phyloP scores from a whole-genome alignment of 2,329 filamentous ascomycete genomes.

The Lasiodiplodia theobromae region DNA sequence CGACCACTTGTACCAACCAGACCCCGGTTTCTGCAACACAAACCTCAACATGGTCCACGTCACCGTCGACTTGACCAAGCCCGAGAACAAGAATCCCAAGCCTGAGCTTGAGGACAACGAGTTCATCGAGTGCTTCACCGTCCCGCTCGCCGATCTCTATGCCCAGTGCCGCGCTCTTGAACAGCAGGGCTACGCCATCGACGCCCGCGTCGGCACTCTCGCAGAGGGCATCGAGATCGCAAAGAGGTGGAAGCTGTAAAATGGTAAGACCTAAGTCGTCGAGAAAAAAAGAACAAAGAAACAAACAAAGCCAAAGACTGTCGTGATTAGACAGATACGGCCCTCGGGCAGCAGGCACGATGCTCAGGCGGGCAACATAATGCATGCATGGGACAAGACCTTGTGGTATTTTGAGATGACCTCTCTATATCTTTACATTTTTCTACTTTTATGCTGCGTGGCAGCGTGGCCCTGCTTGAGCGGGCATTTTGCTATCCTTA shows the following conservation, averaged over 20 bases:
- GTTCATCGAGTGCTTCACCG: slow-evolving; percentile 80
- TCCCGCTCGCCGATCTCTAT: slow-evolving; percentile 70
- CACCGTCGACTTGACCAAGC: slow-evolving; percentile 70
- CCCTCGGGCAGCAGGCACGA: neutral
- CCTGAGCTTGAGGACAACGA: slow-evolving; percentile 79
- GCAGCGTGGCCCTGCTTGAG: neutral
- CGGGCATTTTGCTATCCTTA: neutral
- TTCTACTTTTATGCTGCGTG: slow-evolving; percentile 1
- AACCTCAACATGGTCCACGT: slow-evolving; percentile 72
- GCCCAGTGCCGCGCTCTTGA: slow-evolving; percentile 72
- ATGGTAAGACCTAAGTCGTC: neutral
- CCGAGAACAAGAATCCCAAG: slow-evolving; percentile 70
- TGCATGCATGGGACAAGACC: neutral
- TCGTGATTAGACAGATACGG: neutral
- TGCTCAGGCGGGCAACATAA: neutral
- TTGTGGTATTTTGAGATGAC: neutral
- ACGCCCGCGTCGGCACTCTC: slow-evolving; percentile 77
- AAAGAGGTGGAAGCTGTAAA: slow-evolving; percentile 54
- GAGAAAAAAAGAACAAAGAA: neutral
- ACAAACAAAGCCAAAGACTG: neutral
- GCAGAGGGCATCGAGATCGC: slow-evolving; percentile 81
- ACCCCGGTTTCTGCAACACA: slow-evolving; percentile 52
- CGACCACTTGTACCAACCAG: slow-evolving; percentile 33
- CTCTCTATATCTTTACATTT: neutral
- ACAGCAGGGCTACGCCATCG: slow-evolving; percentile 76